phyloP scores from a whole-genome alignment of 2,329 filamentous ascomycete genomes.

The Periconia sp. region DNA sequence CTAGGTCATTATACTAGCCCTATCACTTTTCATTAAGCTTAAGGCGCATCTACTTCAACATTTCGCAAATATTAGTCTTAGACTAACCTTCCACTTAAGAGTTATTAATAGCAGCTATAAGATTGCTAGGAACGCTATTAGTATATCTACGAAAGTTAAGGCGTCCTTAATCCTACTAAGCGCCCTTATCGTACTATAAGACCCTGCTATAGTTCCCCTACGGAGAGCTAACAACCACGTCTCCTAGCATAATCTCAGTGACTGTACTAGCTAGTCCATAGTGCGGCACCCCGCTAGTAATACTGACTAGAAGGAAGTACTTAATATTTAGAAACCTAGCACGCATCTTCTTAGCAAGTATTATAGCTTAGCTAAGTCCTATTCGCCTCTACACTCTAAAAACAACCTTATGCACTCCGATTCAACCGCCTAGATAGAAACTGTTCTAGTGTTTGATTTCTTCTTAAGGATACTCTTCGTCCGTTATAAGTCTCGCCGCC shows the following conservation, averaged over 20 bases:
- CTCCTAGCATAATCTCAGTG: constrained; percentile 24
- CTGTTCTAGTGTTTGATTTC: constrained; percentile 7
- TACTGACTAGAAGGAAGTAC: constrained; percentile 20
- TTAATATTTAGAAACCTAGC: constrained; percentile 10
- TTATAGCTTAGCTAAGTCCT: background rate
- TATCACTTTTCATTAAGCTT: constrained; percentile 6
- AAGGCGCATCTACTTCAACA: constrained; percentile 8
- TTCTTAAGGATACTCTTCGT: constrained; percentile 7
- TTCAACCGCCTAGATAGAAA: constrained; percentile 12
- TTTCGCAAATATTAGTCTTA: constrained; percentile 2
- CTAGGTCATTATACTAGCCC: constrained; percentile 4
- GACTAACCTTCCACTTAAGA: constrained; percentile 1
- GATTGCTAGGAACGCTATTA: constrained; percentile 6
- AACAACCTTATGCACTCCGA: constrained; percentile 14
- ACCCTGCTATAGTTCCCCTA: constrained; percentile 23
- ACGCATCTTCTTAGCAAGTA: constrained; percentile 5
- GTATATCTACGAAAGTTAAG: constrained; percentile 10
- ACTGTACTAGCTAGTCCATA: constrained; percentile 18
- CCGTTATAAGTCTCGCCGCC: constrained; percentile 1
- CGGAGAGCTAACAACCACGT: constrained; percentile 26
- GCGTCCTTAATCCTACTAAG: constrained; percentile 8
- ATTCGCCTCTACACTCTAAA: constrained; percentile 6
- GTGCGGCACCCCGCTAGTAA: constrained; percentile 23
- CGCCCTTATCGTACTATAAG: constrained; percentile 21
- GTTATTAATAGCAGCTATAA: constrained; percentile 14